Base-by-base conservation (phyloP, 2,329 filamentous ascomycete genomes). In the Paraconiothyrium sp. region DNA sequence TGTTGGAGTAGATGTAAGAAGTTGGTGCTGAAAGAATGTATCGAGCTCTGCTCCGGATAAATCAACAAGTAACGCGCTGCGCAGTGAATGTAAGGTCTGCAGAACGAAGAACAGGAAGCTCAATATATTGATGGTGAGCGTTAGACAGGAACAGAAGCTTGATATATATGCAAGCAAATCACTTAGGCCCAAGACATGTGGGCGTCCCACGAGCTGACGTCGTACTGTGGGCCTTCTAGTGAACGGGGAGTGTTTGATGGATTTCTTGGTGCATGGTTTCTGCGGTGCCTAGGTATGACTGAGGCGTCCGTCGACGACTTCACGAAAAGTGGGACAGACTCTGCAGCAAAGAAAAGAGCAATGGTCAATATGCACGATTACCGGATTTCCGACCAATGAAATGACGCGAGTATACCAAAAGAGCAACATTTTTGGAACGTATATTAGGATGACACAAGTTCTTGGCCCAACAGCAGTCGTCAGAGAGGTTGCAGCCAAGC, bases 61-160 rank as follows among this genome's bases (percentile, higher is more conserved):
- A 70, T 67, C 64, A 68, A 66, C 58, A 58, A 66, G 52, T 67
- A 67, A 66, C 67, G 70, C 67, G 61, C 70, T 64, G 67, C 68
- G 70, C 70, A 65, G 51, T 48, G 60, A 60, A 47, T 49, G 60
- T 44, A 34, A 9, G 61, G 67, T 58, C 55, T 57, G 66, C 65
- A 59, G 52, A 60, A 20, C 22, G 13, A 63, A 51, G 46, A 59
- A 66, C 59, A 59, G 2, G 37, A 47, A 27, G 39, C 8, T 55
- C 32, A 37, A 55, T 32, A 16, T 27, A 39, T 37, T 30, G 46
- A 39, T 57, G 20, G 57, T 59, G 59, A 56, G 10, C 8, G 1
- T n/a, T 27, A 37, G 54, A 61, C 48, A 59, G 52, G 34, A 41
- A 22, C 30, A n/a, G n/a, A 49, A 47, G 62, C 11, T 52, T 43